Conservation (phyloP, 129 eudicot genomes). For the Silybum marianum region DNA sequence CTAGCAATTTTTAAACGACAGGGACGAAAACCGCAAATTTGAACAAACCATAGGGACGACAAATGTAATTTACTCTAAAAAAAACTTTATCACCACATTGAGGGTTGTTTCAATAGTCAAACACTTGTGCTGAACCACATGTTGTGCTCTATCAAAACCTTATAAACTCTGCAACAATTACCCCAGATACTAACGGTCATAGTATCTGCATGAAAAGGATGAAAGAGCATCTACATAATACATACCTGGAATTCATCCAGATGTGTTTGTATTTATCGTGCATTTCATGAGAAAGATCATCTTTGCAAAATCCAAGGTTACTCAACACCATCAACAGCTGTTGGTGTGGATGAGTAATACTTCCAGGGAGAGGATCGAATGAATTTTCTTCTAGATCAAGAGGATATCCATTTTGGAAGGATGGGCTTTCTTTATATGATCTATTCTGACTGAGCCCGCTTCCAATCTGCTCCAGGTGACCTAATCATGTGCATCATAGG, state of each 20-base stretch:
- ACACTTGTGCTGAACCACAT: neutral
- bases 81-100: neutral
- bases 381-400: constrained; percentile 52
- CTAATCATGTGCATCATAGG: constrained; percentile 41
- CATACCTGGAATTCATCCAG: constrained; percentile 85
- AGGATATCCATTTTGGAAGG: constrained; percentile 65
- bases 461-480: constrained; percentile 85
- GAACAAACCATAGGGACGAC: too few species aligned
- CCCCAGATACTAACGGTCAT: neutral
- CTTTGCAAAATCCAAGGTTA: constrained; percentile 96
- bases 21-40: too few species aligned
- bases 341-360: constrained; percentile 73
- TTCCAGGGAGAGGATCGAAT: constrained; percentile 74
- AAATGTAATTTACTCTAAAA: too few species aligned
- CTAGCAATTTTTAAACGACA: too few species aligned
- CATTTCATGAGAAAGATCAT: constrained; percentile 82
- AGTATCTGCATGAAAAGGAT: constrained; percentile 1
- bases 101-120: neutral
- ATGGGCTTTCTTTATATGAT: constrained; percentile 53
- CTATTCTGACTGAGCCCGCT: constrained; percentile 59
- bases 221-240: neutral
- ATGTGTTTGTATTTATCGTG: constrained; percentile 75
- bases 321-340: constrained; percentile 92
- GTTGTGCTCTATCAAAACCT: neutral
- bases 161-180: neutral